Evolutionary conservation across 164 flowering plant species (phyloP).

Genomic region (Vitis rupestris): DNA sequence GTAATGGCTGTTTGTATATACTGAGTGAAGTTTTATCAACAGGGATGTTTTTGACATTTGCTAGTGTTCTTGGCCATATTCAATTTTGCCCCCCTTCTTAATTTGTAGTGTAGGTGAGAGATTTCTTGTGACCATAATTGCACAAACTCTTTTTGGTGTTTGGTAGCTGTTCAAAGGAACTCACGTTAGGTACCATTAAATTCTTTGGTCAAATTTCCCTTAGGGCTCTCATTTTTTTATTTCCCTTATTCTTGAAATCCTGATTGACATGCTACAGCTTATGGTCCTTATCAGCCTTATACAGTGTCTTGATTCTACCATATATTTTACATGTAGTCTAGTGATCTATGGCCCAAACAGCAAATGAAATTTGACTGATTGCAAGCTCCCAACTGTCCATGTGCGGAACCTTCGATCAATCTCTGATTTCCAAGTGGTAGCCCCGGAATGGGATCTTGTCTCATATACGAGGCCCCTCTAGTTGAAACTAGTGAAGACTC

Average conservation of each 20-base stretch:
- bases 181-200: slow-evolving; percentile 27
- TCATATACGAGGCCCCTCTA: background rate
- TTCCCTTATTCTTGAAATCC: background rate
- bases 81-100: background rate
- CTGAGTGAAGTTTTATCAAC: background rate
- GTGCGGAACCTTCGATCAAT: background rate
- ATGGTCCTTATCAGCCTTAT: background rate
- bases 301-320: background rate
- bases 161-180: slow-evolving; percentile 12
- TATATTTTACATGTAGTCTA: background rate
- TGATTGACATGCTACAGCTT: background rate
- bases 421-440: slow-evolving; percentile 6
- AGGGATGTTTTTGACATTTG: slow-evolving; percentile 15
- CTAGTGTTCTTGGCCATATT: background rate
- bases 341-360: background rate
- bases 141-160: slow-evolving; percentile 4
- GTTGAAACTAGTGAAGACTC: background rate
- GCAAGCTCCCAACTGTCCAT: slow-evolving; percentile 16
- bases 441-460: background rate
- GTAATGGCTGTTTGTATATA: background rate
- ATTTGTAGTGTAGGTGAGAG: slow-evolving; percentile 4
- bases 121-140: slow-evolving; percentile 14
- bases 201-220: slow-evolving; percentile 12
- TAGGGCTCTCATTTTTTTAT: background rate
- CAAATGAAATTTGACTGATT: slow-evolving; percentile 14